Conservation (phyloP, 495 filamentous ascomycete genomes). For the Elasticomyces elasticus region DNA sequence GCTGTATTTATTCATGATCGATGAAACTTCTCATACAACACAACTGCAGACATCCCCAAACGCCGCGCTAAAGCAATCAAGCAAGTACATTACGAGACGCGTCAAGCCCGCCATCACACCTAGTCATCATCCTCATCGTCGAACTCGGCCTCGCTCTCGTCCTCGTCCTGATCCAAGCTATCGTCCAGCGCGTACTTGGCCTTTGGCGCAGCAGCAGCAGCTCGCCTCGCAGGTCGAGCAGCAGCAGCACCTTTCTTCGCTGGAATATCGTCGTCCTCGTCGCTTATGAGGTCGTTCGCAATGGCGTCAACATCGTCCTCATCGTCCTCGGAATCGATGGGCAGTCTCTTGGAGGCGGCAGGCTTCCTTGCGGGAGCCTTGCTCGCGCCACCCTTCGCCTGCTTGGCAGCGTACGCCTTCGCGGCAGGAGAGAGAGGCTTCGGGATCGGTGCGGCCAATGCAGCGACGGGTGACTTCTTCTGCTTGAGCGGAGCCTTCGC, state of each 20-base stretch:
- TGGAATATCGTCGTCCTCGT: constrained; percentile 32
- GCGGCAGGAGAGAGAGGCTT: constrained; percentile 64
- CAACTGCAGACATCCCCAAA: background rate
- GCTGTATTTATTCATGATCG: too few species aligned
- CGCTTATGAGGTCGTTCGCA: constrained; percentile 45
- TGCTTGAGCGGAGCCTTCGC: constrained; percentile 27
- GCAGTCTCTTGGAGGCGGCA: constrained; percentile 27
- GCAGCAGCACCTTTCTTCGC: constrained; percentile 26
- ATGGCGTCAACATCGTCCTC: constrained; percentile 36
- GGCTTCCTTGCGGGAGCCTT: constrained; percentile 30
- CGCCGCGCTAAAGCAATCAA: background rate
- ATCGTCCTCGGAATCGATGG: constrained; percentile 22
- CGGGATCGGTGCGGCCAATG: constrained; percentile 27
- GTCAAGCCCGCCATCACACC: too few species aligned
- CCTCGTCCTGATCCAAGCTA: constrained; percentile 17
- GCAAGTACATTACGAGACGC: background rate
- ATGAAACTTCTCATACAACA: background rate
- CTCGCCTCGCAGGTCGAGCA: constrained; percentile 44
- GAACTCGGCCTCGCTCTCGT: constrained; percentile 22
- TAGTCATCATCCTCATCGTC: constrained; percentile 31
- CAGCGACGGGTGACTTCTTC: background rate
- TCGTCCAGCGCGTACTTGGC: constrained; percentile 46
- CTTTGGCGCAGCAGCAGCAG: constrained; percentile 41
- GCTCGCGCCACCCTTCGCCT: constrained; percentile 34
- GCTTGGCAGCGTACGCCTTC: constrained; percentile 71